These are phyloP conservation scores for Somion occarium DNA, from an alignment of 1,284 basidiomycete genomes.

Conservation along the genomic window DNA sequence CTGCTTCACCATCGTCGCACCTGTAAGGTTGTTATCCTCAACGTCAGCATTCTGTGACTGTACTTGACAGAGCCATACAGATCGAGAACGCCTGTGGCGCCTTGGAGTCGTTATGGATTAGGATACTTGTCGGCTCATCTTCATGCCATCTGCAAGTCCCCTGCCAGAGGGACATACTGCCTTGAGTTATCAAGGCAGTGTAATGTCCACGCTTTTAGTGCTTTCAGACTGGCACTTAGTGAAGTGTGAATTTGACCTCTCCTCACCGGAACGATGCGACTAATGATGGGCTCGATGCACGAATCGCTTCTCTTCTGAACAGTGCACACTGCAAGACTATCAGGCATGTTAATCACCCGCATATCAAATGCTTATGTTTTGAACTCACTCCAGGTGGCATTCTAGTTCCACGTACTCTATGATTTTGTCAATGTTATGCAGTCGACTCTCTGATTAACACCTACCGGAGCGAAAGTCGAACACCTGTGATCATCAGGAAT, in stretches of 20 bases:
- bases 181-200: constrained; percentile 1
- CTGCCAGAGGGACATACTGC: neutral
- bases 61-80: neutral
- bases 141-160: neutral
- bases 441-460: no score
- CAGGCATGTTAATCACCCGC: neutral
- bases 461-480: neutral
- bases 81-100: constrained; percentile 3
- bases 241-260: neutral
- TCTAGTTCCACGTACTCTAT: no score
- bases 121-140: constrained; percentile 1
- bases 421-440: no score
- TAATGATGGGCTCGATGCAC: neutral
- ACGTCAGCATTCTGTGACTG: neutral
- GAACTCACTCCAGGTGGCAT: neutral
- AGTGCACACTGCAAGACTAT: constrained; percentile 3
- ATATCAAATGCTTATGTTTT: neutral
- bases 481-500: neutral
- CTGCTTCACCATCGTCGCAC: neutral
- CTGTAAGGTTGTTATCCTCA: neutral
- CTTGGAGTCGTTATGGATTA: constrained; percentile 1
- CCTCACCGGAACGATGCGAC: constrained; percentile 4
- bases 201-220: neutral
- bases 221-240: neutral
- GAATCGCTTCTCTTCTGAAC: neutral